These are phyloP conservation scores for Botrytis fabae DNA, from an alignment of 2,329 filamentous ascomycete species.

Conservation along the genomic window DNA sequence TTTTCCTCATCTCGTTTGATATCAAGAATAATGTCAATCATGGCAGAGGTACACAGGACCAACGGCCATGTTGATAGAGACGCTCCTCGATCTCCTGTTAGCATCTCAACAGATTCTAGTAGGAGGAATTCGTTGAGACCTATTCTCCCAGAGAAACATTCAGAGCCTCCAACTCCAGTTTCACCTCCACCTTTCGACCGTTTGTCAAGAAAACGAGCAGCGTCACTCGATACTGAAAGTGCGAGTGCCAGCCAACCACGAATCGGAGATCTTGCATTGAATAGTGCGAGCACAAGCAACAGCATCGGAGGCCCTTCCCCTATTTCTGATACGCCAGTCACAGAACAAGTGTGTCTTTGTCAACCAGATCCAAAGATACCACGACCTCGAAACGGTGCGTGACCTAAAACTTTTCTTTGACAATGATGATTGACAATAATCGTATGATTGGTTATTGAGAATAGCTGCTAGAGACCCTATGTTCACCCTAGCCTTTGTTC, in stretches of 20 bases:
- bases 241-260: slow-evolving; percentile 36
- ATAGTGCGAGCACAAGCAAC: slow-evolving; percentile 33
- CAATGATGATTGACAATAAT: slow-evolving; percentile 25
- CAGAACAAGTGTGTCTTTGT: slow-evolving; percentile 62
- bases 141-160: slow-evolving; percentile 32
- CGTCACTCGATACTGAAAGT: slow-evolving; percentile 37
- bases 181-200: slow-evolving; percentile 35
- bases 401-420: slow-evolving; percentile 31
- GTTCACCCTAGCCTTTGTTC: slow-evolving; percentile 32
- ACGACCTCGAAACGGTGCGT: slow-evolving; percentile 68
- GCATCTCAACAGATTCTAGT: slow-evolving; percentile 38
- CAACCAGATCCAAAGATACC: slow-evolving; percentile 71
- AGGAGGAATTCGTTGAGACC: slow-evolving; percentile 33
- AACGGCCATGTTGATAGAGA: slow-evolving; percentile 25
- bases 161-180: slow-evolving; percentile 32
- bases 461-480: slow-evolving; percentile 3
- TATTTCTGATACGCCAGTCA: slow-evolving; percentile 30
- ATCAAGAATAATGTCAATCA: slow-evolving; percentile 33
- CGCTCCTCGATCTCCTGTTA: slow-evolving; percentile 34
- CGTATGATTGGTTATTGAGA: slow-evolving; percentile 30
- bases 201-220: slow-evolving; percentile 40
- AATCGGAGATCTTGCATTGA: slow-evolving; percentile 36
- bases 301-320: slow-evolving; percentile 25
- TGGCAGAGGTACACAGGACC: slow-evolving; percentile 26
- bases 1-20: not conserved